Evolutionary conservation across 2,329 filamentous ascomycete genomes (phyloP).

Genomic region (Aspergillus sergii): DNA sequence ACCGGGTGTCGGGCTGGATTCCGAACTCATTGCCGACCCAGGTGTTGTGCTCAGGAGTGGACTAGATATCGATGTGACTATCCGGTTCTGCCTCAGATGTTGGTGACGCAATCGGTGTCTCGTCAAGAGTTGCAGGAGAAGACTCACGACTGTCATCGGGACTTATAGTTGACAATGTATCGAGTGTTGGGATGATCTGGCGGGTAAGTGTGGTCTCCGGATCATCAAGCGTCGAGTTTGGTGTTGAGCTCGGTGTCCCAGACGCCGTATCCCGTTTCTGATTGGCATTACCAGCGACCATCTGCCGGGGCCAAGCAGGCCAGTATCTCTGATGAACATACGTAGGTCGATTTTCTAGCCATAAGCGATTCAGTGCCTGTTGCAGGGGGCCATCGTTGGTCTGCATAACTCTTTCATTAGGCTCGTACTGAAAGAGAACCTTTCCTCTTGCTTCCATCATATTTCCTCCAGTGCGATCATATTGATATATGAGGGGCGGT

Average conservation of each 20-base stretch:
- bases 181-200: neutral
- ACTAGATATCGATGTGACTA: neutral
- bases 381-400: neutral
- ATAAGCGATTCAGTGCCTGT: neutral
- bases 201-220: neutral
- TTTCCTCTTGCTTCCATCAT: neutral
- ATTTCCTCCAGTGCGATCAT: neutral
- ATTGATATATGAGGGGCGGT: neutral
- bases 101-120: neutral
- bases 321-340: neutral
- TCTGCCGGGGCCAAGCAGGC: neutral
- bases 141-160: neutral
- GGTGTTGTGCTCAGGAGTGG: neutral
- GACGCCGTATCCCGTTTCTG: neutral
- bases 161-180: neutral
- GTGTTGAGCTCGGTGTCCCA: neutral
- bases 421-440: neutral
- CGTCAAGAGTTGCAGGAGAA: neutral
- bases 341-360: neutral
- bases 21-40: too few species aligned
- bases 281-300: neutral
- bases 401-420: neutral
- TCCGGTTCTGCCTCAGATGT: neutral
- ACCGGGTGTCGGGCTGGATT: too few species aligned
- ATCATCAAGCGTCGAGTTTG: neutral